These are phyloP conservation scores for Eucalyptus sp. DNA, from an alignment of 345 rosid species.

Conservation along the genomic window DNA sequence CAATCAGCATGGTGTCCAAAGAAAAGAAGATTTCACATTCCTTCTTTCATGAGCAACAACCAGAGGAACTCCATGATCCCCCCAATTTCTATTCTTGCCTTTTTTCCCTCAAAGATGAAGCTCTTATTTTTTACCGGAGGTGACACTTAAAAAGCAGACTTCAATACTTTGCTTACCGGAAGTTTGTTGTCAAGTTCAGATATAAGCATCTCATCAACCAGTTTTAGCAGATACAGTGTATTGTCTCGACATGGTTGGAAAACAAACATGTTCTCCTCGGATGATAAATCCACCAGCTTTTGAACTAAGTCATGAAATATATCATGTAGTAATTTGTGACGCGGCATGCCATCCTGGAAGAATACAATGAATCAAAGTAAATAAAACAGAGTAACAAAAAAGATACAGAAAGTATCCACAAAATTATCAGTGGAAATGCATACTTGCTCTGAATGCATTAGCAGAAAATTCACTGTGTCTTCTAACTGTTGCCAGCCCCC, in stretches of 20 bases:
- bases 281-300: constrained; percentile 61
- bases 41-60: neutral
- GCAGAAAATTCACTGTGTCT: constrained; percentile 79
- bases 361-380: neutral
- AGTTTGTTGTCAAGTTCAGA: constrained; percentile 64
- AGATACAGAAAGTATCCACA: neutral
- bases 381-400: neutral
- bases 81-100: neutral
- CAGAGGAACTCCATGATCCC: neutral
- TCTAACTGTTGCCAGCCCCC: constrained; percentile 98
- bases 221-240: constrained; percentile 59
- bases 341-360: constrained; percentile 46
- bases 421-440: neutral
- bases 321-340: constrained; percentile 57
- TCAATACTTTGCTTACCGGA: constrained; percentile 33
- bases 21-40: neutral
- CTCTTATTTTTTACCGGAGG: neutral
- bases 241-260: constrained; percentile 93
- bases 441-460: constrained; percentile 60
- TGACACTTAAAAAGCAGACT: neutral
- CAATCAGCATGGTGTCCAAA: neutral
- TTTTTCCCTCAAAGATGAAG: neutral
- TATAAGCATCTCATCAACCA: constrained; percentile 85
- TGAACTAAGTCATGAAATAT: constrained; percentile 60
- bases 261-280: constrained; percentile 77